Conservation (phyloP, 2,329 filamentous ascomycete genomes). For the Xylaria sp. region DNA sequence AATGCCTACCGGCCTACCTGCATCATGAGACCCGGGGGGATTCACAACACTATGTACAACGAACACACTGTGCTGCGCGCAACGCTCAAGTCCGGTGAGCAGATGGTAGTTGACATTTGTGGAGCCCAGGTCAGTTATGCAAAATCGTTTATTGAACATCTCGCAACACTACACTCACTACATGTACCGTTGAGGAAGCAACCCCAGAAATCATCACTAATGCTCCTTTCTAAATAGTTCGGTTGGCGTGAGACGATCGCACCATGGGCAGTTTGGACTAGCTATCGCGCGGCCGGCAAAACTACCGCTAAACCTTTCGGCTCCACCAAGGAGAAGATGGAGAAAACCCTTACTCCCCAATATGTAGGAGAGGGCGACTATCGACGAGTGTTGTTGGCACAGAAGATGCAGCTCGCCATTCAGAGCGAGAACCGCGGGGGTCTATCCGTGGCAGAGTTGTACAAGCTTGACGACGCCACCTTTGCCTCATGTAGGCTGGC, state of each 20-base stretch:
- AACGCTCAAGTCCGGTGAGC: slow-evolving; percentile 29
- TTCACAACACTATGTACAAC: slow-evolving; percentile 14
- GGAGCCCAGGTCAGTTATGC: slow-evolving; percentile 29
- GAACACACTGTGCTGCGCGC: slow-evolving; percentile 20
- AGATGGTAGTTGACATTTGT: slow-evolving; percentile 23
- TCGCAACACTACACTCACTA: slow-evolving; percentile 2
- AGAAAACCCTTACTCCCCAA: not conserved
- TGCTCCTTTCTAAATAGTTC: slow-evolving; percentile 14
- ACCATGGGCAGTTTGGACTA: slow-evolving; percentile 18
- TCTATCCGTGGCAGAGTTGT: not conserved
- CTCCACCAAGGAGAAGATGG: not conserved
- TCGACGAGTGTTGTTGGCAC: slow-evolving; percentile 14
- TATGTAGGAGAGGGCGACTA: not conserved
- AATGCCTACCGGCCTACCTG: slow-evolving; percentile 29
- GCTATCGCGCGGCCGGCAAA: slow-evolving; percentile 20
- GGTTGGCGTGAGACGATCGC: slow-evolving; percentile 34
- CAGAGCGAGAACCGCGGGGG: slow-evolving; percentile 1
- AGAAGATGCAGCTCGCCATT: slow-evolving; percentile 23
- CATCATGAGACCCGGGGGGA: not conserved
- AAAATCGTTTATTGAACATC: not conserved
- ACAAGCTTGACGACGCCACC: slow-evolving; percentile 14
- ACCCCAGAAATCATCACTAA: slow-evolving; percentile 5
- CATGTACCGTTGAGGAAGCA: not conserved
- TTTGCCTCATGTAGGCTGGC: slow-evolving; percentile 21
- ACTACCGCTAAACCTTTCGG: not conserved